A percentile compares a stretch with the other conserved stretches of the same genome.
Evolutionary conservation across 148 eudicot species (phyloP).

Genomic region (Fagopyrum tataricum): DNA sequence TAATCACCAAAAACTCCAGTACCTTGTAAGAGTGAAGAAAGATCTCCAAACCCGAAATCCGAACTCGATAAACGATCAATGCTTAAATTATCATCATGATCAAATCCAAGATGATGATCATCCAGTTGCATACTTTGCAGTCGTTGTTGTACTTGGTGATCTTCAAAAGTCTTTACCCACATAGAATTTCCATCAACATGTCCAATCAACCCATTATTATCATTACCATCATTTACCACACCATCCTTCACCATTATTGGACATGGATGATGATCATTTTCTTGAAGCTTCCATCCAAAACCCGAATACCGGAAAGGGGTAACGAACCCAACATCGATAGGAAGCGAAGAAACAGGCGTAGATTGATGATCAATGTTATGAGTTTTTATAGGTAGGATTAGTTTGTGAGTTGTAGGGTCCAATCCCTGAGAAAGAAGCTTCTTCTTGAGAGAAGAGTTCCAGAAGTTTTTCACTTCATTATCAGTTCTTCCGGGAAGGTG

Average conservation of each 20-base stretch:
- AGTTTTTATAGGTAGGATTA: background rate
- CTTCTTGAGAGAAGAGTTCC: background rate
- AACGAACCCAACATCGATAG: background rate
- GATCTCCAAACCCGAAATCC: conserved; percentile 2
- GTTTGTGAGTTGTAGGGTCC: background rate
- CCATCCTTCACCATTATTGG: no score
- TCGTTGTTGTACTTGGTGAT: background rate
- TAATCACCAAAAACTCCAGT: background rate
- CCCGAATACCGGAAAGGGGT: background rate
- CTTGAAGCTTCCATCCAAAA: background rate
- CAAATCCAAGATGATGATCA: background rate
- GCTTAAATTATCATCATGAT: background rate
- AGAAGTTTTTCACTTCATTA: background rate
- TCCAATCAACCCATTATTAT: background rate
- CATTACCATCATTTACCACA: no score
- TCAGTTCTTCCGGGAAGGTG: background rate
- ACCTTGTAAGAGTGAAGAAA: background rate
- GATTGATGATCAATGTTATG: no score
- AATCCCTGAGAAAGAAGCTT: background rate
- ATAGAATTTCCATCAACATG: background rate
- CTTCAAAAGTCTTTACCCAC: background rate
- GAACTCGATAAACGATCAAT: background rate
- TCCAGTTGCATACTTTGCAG: no score
- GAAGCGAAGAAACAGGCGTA: no score
- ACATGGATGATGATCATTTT: no score